Evolutionary conservation across 805 yeast genomes (phyloP), one percentile per base, ranked within the genome.

Genomic region (Priceomyces melissophilus): DNA sequence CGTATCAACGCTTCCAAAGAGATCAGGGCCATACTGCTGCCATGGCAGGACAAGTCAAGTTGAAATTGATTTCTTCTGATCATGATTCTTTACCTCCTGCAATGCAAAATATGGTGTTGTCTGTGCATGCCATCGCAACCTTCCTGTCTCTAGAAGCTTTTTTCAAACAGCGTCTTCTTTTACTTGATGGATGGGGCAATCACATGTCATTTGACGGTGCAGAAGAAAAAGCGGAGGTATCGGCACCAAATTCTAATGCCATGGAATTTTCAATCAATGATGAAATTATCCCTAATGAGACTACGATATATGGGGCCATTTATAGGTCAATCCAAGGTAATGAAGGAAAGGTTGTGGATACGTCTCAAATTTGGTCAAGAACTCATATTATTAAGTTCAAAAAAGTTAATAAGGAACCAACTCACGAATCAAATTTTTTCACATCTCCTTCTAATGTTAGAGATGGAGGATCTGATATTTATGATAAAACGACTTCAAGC

Each of bases 301-400:
- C 86, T 0, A 87, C 96, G 0, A 73, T 87, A 2, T 85, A 81
- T 60, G 93, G 93, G 1, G 90, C 88, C 0, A 66, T 84, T 4
- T 81, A 79, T 55, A 73, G 76, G 37, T 63, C 77, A 2, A 55
- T 75, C 10, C 73, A 76, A 53, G 41, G 53, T 6, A 50, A 61
- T 12, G 49, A 72, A 1, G 63, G 64, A 25, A 67, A 65, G 31
- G 53, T 54, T 15, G 68, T 78, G 20, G 75, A 80, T 17, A 65
- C 80, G 0, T 55, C 58, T 6, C 66, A 55, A 37, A 65, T 87
- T 12, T 87, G 95, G 91, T 56, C 67, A 3, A 68, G 63, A n/a
- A 54, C 60, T 4, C 90, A 82, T 46, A 65, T 63, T 1, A 67
- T 84, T 10, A 66, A 69, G 6, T 83, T 68, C 55, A 62, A 71